Percentiles rank a stretch among this genome's conserved stretches.
Evolutionary conservation across 345 rosid species (phyloP).

Genomic region (Salix purpurea): DNA sequence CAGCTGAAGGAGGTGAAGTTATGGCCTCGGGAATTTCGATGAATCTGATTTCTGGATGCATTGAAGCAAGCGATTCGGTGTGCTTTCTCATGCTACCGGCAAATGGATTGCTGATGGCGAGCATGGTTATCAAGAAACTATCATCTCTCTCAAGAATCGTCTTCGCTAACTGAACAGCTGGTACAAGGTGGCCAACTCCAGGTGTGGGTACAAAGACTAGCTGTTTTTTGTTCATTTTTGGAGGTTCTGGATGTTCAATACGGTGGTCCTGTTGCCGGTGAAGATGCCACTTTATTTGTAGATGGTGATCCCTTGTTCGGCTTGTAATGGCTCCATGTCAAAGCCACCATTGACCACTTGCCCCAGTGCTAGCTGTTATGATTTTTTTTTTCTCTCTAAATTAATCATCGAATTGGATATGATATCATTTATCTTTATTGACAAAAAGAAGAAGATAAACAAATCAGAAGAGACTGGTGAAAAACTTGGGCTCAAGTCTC

Average conservation of each 20-base stretch:
- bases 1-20: neutral
- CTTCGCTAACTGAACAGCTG: conserved; percentile 6
- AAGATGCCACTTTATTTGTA: neutral
- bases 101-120: neutral
- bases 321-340: neutral
- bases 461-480: too few species aligned
- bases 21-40: neutral
- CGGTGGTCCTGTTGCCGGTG: neutral
- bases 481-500: too few species aligned
- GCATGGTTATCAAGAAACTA: conserved; percentile 1
- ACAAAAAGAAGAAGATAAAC: too few species aligned
- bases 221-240: neutral
- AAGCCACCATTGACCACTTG: neutral
- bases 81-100: neutral
- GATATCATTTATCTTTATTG: too few species aligned
- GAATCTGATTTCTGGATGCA: neutral
- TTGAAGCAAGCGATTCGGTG: neutral
- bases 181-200: conserved; percentile 10
- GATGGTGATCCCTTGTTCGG: neutral
- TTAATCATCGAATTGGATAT: too few species aligned
- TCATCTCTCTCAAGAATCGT: neutral
- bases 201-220: conserved; percentile 8
- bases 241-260: neutral
- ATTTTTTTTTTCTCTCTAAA: too few species aligned
- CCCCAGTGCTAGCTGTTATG: neutral